These are phyloP conservation scores for Penicillium lividum DNA, from an alignment of 495 filamentous ascomycete species.

Conservation along the genomic window DNA sequence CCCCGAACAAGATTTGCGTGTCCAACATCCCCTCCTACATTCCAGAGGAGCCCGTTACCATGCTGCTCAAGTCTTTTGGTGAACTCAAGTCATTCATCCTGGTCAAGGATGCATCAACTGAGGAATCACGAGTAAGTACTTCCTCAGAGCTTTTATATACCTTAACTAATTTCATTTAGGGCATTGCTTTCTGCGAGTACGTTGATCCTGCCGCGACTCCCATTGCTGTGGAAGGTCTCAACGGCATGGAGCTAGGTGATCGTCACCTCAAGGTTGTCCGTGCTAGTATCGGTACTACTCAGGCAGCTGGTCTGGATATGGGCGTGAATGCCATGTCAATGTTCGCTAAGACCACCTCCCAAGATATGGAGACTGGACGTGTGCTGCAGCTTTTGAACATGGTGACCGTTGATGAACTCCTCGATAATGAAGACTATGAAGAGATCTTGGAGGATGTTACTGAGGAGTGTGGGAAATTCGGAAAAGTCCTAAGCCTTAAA, in stretches of 20 bases:
- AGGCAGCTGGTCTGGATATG: slow-evolving; percentile 88
- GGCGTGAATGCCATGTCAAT: slow-evolving; percentile 98
- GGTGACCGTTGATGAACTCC: slow-evolving; percentile 93
- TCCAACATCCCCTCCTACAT: slow-evolving; percentile 86
- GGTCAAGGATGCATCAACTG: slow-evolving; percentile 83
- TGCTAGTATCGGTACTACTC: slow-evolving; percentile 89
- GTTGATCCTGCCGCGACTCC: slow-evolving; percentile 73
- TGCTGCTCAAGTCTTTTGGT: slow-evolving; percentile 86
- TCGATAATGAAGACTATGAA: slow-evolving; percentile 92
- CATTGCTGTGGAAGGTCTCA: slow-evolving; percentile 86
- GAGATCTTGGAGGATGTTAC: slow-evolving; percentile 93
- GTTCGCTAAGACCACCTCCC: slow-evolving; percentile 89
- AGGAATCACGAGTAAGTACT: slow-evolving; percentile 77
- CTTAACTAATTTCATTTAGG: slow-evolving; percentile 53
- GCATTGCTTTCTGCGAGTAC: slow-evolving; percentile 97
- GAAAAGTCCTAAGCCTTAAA: slow-evolving; percentile 80
- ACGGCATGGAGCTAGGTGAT: slow-evolving; percentile 89
- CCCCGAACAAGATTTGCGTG: slow-evolving; percentile 91
- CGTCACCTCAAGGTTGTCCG: slow-evolving; percentile 80
- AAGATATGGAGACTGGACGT: slow-evolving; percentile 70
- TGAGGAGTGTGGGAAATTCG: slow-evolving; percentile 91
- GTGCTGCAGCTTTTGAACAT: slow-evolving; percentile 95
- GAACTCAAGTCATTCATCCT: slow-evolving; percentile 90
- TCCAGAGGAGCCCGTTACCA: slow-evolving; percentile 84
- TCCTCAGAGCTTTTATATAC: slow-evolving; percentile 11